Conservation (phyloP, 2,329 filamentous ascomycete genomes). For the Colletotrichum sp. region DNA sequence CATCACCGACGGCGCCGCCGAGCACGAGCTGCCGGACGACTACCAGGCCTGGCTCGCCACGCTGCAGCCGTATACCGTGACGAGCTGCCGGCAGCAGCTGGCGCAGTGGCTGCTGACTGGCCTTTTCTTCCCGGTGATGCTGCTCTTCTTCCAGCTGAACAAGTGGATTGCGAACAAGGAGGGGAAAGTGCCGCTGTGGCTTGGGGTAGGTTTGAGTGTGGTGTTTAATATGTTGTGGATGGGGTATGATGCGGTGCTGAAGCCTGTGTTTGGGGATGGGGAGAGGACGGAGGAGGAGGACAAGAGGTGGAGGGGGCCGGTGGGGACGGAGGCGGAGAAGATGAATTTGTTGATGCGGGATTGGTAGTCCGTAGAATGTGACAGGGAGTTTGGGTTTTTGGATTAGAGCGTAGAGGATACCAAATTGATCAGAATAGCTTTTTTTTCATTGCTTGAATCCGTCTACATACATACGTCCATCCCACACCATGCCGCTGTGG, state of each 20-base stretch:
- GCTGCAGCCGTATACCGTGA: constrained; percentile 74
- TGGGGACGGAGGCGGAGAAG: background rate
- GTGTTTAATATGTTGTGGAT: constrained; percentile 51
- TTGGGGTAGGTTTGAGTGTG: constrained; percentile 61
- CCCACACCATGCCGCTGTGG: constrained; percentile 12
- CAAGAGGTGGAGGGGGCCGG: background rate
- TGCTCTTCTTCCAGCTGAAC: constrained; percentile 20
- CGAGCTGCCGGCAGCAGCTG: constrained; percentile 67
- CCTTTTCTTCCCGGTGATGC: constrained; percentile 38
- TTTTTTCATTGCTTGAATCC: background rate
- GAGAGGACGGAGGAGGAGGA: constrained; percentile 63
- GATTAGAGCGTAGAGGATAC: background rate
- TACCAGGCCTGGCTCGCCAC: constrained; percentile 77
- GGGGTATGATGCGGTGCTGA: constrained; percentile 51
- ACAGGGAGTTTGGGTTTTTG: background rate
- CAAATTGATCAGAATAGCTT: background rate
- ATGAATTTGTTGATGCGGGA: background rate
- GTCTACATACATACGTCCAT: constrained; percentile 8
- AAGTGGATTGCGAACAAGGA: constrained; percentile 66
- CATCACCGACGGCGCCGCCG: constrained; percentile 77
- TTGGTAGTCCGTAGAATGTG: background rate
- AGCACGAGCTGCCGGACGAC: constrained; percentile 79
- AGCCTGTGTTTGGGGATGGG: constrained; percentile 81
- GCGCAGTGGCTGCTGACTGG: constrained; percentile 67
- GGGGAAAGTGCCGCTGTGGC: constrained; percentile 73